A percentile compares a stretch with the other conserved stretches of the same genome.
These are phyloP conservation scores for Kluyveromyces sp. DNA, from an alignment of 1,139 yeast species.

Conservation along the genomic window DNA sequence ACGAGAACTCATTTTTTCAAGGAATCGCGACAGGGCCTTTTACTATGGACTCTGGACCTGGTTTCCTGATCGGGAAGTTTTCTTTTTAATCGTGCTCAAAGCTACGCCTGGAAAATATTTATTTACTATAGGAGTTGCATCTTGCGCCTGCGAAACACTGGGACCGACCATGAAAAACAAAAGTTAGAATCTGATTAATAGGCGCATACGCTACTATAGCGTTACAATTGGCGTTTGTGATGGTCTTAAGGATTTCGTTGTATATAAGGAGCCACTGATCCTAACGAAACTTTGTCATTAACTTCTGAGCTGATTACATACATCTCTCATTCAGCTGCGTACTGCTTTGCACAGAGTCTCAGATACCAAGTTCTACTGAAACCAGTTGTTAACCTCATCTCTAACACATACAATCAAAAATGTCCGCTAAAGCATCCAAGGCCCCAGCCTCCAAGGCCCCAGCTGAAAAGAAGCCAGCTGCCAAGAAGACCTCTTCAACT, in stretches of 20 bases:
- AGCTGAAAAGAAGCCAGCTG: constrained; percentile 95
- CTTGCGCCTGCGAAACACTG: neutral
- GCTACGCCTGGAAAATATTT: constrained; percentile 1
- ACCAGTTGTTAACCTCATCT: too few species aligned
- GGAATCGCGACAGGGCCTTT: constrained; percentile 49
- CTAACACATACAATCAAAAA: constrained; percentile 34
- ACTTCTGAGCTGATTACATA: too few species aligned
- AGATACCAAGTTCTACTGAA: too few species aligned
- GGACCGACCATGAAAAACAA: too few species aligned
- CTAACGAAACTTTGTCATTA: too few species aligned
- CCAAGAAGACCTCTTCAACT: constrained; percentile 81
- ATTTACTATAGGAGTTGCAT: neutral
- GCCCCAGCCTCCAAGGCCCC: constrained; percentile 99
- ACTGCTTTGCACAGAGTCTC: too few species aligned
- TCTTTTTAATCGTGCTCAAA: constrained; percentile 24
- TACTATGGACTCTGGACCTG: constrained; percentile 46
- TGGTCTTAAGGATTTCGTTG: too few species aligned
- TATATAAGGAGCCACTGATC: too few species aligned
- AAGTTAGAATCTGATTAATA: too few species aligned
- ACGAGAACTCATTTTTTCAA: constrained; percentile 42
- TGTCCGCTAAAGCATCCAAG: constrained; percentile 98
- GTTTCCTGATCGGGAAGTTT: constrained; percentile 50
- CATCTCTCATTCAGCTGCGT: too few species aligned
- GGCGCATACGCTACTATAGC: too few species aligned
- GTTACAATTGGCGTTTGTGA: too few species aligned